These are phyloP conservation scores for Rhytidiadelphus loreus DNA, from an alignment of 225 moss, liverwort and hornwort species.

Conservation along the genomic window DNA sequence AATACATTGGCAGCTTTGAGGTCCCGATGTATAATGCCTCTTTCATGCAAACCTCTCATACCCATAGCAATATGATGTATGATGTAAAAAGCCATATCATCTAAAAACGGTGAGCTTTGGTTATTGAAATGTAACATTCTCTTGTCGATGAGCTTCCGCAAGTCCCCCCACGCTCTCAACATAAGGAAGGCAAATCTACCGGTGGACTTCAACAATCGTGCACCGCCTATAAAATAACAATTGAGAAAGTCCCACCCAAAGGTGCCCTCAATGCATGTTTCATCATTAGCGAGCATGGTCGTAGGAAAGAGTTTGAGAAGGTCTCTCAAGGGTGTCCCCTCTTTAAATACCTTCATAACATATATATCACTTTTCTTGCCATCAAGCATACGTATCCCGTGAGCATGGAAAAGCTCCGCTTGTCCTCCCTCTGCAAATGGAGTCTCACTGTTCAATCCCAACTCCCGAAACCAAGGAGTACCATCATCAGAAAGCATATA, in stretches of 20 bases:
- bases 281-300: background rate
- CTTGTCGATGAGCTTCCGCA: background rate
- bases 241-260: too few relatives aligned
- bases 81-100: too few relatives aligned
- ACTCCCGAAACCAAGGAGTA: fast-evolving
- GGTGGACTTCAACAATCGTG: background rate
- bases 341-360: background rate
- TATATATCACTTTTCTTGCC: fast-evolving
- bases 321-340: background rate
- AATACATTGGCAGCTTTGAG: background rate
- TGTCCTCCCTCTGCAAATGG: background rate
- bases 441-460: background rate
- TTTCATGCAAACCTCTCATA: background rate
- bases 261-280: too few relatives aligned
- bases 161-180: background rate
- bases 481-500: background rate
- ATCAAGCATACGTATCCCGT: fast-evolving
- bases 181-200: background rate
- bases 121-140: background rate
- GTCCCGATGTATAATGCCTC: background rate
- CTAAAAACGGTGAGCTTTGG: background rate
- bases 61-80: fast-evolving
- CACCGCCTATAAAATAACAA: background rate
- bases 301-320: background rate
- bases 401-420: background rate